Evolutionary conservation across 345 rosid species (phyloP).

Genomic region (Stellera chamaejasme): DNA sequence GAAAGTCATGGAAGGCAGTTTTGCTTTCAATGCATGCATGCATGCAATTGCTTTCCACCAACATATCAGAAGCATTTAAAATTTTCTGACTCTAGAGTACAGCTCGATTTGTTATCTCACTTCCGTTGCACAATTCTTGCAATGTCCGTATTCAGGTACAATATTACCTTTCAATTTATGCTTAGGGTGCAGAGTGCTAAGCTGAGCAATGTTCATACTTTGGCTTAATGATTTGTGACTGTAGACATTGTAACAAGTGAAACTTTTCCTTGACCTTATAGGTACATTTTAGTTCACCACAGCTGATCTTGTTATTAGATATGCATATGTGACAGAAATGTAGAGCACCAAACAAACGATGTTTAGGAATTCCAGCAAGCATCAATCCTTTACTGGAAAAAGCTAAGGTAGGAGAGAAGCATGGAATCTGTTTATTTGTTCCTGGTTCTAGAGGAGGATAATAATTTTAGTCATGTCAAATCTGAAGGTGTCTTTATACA

Average conservation of each 20-base stretch:
- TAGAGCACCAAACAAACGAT: slow-evolving; percentile 13
- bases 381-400: slow-evolving; percentile 16
- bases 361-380: slow-evolving; percentile 13
- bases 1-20: slow-evolving; percentile 34
- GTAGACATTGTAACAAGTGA: no score
- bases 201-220: no score
- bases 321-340: not conserved
- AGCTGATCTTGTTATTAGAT: not conserved
- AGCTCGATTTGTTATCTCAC: slow-evolving; percentile 6
- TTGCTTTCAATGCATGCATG: slow-evolving; percentile 29
- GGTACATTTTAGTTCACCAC: not conserved
- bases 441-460: slow-evolving; percentile 37
- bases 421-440: slow-evolving; percentile 47
- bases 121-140: not conserved
- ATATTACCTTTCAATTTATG: no score
- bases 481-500: slow-evolving; percentile 31
- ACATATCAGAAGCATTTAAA: slow-evolving; percentile 22
- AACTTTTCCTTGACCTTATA: no score
- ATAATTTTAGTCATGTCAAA: slow-evolving; percentile 31
- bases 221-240: no score
- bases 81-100: slow-evolving; percentile 7
- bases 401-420: slow-evolving; percentile 11
- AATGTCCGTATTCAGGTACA: no score
- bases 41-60: slow-evolving; percentile 17
- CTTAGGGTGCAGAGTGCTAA: no score